Base-by-base conservation (phyloP, 1,284 basidiomycete species). In the Ceratobasidium sp. region DNA sequence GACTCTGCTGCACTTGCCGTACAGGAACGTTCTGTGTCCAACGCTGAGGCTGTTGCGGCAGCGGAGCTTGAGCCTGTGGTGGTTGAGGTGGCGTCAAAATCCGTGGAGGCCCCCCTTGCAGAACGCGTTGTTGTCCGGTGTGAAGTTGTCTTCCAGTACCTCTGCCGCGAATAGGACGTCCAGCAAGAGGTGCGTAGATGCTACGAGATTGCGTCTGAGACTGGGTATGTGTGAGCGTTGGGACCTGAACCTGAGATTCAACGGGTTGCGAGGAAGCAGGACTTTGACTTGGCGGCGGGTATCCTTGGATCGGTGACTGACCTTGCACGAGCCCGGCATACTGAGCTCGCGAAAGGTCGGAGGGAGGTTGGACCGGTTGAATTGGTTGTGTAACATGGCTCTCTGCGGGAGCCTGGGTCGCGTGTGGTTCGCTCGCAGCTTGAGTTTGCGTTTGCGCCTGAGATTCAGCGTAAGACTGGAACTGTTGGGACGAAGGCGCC, bases 151-250 rank as follows among this genome's bases (percentile, higher is more conserved):
- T 39, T 26, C 67, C 67, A 18, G 59, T 12, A 21, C 67, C 67
- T 26, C 67, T 34, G 6, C 67, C 67, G 23, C 67, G 55, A 28
- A 58, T 43, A 26, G 67, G 14, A 1, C 67, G 67, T 6, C 67
- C 67, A 34, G 67, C 67, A 48, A 71, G 67, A 9, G 67, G 67
- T 9, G 67, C 67, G 32, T 71, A 71, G 14, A 71, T 34, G 4
- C 45, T 23, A 2, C 55, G 57, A 50, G 41, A 30, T 26, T 58
- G 46, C 4, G 43, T 10, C 18, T 46, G 55, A 28, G 67, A 6
- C 50, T 46, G 57, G 8, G 45, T 46, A 39, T 41, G 45, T 39
- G 32, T 53, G 18, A 41, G 32, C 21, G 10, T 36, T 12, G 43
- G 41, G 3, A 21, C 36, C 23, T 45, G 59, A 21, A 34, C 4